Conservation (phyloP, 2,329 filamentous ascomycete genomes). For the Diaporthe longicolla region DNA sequence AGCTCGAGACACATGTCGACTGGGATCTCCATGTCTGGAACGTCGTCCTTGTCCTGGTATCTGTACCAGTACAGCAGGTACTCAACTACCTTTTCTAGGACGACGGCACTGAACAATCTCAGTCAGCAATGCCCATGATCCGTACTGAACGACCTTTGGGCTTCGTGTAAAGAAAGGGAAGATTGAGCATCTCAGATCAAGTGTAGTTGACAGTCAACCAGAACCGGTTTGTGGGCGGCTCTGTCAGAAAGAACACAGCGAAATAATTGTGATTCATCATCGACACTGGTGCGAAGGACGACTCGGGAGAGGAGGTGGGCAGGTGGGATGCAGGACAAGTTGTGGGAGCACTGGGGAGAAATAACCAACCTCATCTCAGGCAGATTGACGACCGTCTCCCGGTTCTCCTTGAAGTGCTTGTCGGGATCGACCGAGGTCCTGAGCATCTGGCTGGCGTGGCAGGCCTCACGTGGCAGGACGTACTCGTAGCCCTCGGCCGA, state of each 20-base stretch:
- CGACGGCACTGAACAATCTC: slow-evolving; percentile 68
- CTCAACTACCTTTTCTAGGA: slow-evolving; percentile 85
- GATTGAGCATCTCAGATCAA: slow-evolving; percentile 68
- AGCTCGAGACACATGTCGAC: slow-evolving; percentile 84
- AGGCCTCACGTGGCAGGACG: slow-evolving; percentile 79
- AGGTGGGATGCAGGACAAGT: slow-evolving; percentile 19
- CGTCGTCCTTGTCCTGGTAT: slow-evolving; percentile 77
- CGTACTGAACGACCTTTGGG: slow-evolving; percentile 5
- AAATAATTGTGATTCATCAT: slow-evolving; percentile 57
- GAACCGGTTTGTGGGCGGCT: slow-evolving; percentile 58
- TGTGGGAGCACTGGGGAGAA: slow-evolving; percentile 21
- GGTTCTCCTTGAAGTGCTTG: slow-evolving; percentile 76
- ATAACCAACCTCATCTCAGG: slow-evolving; percentile 79
- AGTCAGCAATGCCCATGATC: slow-evolving; percentile 43
- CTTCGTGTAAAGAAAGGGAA: not conserved
- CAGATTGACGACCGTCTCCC: slow-evolving; percentile 75
- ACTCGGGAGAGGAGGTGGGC: slow-evolving; percentile 23
- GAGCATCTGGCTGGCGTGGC: slow-evolving; percentile 78
- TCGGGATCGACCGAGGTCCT: slow-evolving; percentile 81
- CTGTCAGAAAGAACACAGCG: slow-evolving; percentile 64
- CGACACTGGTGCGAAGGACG: slow-evolving; percentile 40
- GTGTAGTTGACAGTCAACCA: slow-evolving; percentile 71
- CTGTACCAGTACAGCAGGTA: slow-evolving; percentile 89
- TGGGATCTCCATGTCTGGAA: slow-evolving; percentile 85
- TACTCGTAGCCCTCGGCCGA: slow-evolving; percentile 84